phyloP scores from a whole-genome alignment of 768 basidiomycete species.

The Boletus vermiculosoides region DNA sequence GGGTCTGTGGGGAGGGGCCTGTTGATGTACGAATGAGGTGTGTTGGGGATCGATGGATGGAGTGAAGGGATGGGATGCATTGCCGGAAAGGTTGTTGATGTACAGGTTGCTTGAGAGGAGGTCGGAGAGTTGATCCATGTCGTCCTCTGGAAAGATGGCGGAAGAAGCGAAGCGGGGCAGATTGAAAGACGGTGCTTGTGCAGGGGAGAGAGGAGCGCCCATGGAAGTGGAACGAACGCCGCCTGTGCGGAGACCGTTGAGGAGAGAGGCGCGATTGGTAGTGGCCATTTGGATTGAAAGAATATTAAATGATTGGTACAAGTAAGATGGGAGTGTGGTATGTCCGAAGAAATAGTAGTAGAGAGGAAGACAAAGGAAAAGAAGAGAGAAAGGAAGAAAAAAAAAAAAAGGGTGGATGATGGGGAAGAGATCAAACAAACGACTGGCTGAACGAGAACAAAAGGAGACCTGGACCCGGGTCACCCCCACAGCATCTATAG shows the following conservation, averaged over 20 bases:
- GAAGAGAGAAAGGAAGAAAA: conserved; percentile 14
- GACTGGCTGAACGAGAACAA: conserved; percentile 19
- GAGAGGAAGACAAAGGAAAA: conserved; percentile 10
- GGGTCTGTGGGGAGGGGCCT: conserved; percentile 51
- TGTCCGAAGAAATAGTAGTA: conserved; percentile 8
- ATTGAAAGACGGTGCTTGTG: conserved; percentile 60
- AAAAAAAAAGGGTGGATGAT: neutral
- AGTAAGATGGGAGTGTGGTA: neutral
- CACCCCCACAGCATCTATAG: conserved; percentile 40
- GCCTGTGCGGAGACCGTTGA: conserved; percentile 85
- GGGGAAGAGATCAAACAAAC: conserved; percentile 9
- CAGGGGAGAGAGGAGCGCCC: conserved; percentile 64
- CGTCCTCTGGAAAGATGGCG: conserved; percentile 46
- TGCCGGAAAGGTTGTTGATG: conserved; percentile 38
- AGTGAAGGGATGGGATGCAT: conserved; percentile 56
- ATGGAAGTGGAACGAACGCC: conserved; percentile 77
- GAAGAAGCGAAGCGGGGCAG: conserved; percentile 51
- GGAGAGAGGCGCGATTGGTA: conserved; percentile 74
- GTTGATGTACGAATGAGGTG: conserved; percentile 66
- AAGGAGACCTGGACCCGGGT: conserved; percentile 15
- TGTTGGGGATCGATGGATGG: conserved; percentile 68
- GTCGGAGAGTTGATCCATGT: conserved; percentile 60
- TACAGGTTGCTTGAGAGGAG: conserved; percentile 53
- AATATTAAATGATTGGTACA: conserved; percentile 28
- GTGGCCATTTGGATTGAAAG: conserved; percentile 39